phyloP scores from a whole-genome alignment of 306 rosid genomes.

The Corylus heterophylla region DNA sequence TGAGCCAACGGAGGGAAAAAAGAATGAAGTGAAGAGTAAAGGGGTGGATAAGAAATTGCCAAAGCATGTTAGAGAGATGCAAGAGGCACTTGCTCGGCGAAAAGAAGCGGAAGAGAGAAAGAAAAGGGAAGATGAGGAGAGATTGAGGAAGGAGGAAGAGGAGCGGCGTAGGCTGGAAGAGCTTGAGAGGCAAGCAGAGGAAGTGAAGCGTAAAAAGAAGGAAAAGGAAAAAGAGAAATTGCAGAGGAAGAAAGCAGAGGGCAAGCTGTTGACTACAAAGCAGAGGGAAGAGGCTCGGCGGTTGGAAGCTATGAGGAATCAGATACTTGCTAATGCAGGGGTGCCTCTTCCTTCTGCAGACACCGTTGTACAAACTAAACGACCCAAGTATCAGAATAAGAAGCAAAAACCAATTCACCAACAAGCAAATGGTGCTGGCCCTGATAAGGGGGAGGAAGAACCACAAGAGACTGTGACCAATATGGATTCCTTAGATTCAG shows the following conservation, averaged over 20 bases:
- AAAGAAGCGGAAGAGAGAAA: constrained; percentile 83
- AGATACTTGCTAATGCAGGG: constrained; percentile 61
- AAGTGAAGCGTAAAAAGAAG: constrained; percentile 76
- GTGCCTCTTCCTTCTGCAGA: constrained; percentile 51
- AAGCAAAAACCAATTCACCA: constrained; percentile 55
- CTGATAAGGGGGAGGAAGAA: constrained; percentile 45
- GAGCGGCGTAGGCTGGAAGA: constrained; percentile 76
- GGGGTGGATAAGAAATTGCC: constrained; percentile 86
- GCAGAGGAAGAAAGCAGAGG: constrained; percentile 64
- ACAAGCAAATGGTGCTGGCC: constrained; percentile 56
- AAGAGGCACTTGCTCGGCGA: constrained; percentile 85
- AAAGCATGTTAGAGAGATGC: constrained; percentile 99
- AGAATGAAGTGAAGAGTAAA: constrained; percentile 71
- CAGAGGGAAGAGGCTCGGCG: constrained; percentile 88
- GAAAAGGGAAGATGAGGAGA: constrained; percentile 86
- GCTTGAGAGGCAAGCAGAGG: constrained; percentile 80
- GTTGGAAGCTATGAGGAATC: constrained; percentile 78
- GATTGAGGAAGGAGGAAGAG: constrained; percentile 85
- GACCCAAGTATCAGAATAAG: constrained; percentile 80
- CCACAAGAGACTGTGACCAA: constrained; percentile 44
- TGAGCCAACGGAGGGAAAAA: constrained; percentile 60
- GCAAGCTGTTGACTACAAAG: constrained; percentile 66
- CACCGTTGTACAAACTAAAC: constrained; percentile 55
- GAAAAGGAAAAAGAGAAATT: constrained; percentile 89
- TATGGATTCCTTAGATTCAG: constrained; percentile 43